These are phyloP conservation scores for Camelina neglecta DNA, from an alignment of 345 rosid genomes.

Conservation along the genomic window DNA sequence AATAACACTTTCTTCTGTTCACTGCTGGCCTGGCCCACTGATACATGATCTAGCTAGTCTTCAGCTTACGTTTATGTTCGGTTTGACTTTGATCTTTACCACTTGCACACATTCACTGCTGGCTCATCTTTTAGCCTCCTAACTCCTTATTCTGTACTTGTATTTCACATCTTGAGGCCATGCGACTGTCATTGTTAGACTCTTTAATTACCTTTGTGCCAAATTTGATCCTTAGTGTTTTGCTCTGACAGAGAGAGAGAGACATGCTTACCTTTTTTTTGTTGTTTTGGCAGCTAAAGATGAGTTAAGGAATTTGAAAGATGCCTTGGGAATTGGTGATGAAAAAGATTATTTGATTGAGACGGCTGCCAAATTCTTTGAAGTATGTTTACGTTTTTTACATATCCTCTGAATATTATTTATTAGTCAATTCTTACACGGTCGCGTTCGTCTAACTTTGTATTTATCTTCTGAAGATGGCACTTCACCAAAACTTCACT, in stretches of 20 bases:
- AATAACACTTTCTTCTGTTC: background rate
- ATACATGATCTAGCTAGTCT: background rate
- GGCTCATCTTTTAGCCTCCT: too few relatives aligned
- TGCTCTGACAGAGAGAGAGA: too few relatives aligned
- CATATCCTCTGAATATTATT: background rate
- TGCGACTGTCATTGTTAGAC: too few relatives aligned
- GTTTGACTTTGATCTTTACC: too few relatives aligned
- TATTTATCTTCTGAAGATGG: conserved; percentile 55
- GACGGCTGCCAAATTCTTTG: conserved; percentile 58
- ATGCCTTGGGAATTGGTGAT: conserved; percentile 67
- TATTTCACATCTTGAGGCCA: too few relatives aligned
- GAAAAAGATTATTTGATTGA: conserved; percentile 54
- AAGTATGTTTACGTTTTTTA: conserved; percentile 52
- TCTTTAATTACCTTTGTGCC: too few relatives aligned
- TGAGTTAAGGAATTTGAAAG: conserved; percentile 56
- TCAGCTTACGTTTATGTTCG: too few relatives aligned
- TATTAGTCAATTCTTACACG: background rate
- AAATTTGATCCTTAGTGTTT: too few relatives aligned
- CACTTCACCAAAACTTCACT: conserved; percentile 73
- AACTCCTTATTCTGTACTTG: too few relatives aligned
- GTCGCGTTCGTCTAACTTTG: background rate
- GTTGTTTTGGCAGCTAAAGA: conserved; percentile 54
- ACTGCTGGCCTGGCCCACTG: background rate
- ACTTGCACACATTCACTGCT: too few relatives aligned
- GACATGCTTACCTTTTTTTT: too few relatives aligned